Percentiles rank a stretch among this genome's conserved stretches.
Conservation (phyloP, 2,329 filamentous ascomycete genomes). For the Colletotrichum sidae region DNA sequence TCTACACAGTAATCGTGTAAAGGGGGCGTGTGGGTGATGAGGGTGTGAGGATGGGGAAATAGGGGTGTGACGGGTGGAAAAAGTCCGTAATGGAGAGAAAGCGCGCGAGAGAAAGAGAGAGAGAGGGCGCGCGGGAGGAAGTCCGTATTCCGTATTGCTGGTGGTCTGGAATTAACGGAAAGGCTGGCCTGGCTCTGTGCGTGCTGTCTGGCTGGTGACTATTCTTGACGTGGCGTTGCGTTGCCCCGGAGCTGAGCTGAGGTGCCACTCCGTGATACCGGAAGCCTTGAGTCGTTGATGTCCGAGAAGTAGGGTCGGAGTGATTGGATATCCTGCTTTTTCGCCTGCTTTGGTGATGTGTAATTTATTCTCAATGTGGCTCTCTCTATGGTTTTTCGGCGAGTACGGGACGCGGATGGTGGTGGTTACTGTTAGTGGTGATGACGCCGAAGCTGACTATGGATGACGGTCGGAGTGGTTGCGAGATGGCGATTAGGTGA, state of each 20-base stretch:
- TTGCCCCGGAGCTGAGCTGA: slow-evolving; percentile 17
- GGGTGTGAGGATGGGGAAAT: background rate
- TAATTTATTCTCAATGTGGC: slow-evolving; percentile 1
- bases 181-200: background rate
- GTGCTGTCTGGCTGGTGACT: slow-evolving; percentile 18
- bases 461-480: slow-evolving; percentile 22
- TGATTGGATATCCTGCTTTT: slow-evolving; percentile 28
- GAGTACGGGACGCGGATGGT: slow-evolving; percentile 1
- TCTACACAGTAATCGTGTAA: background rate
- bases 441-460: slow-evolving; percentile 12
- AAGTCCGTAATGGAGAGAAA: background rate
- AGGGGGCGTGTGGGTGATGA: slow-evolving; percentile 10
- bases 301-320: slow-evolving; percentile 20
- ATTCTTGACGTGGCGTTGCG: slow-evolving; percentile 34
- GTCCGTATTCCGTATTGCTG: slow-evolving; percentile 26
- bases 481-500: background rate
- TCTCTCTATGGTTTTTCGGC: slow-evolving; percentile 7
- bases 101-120: slow-evolving; percentile 24
- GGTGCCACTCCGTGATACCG: background rate
- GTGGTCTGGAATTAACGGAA: background rate
- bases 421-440: slow-evolving; percentile 7
- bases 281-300: slow-evolving; percentile 13
- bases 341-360: slow-evolving; percentile 14
- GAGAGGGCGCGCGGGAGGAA: slow-evolving; percentile 19
- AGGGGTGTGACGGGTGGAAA: slow-evolving; percentile 11